Evolutionary conservation across 305 asterid genomes (phyloP).

Genomic region (Plantago coronopus): DNA sequence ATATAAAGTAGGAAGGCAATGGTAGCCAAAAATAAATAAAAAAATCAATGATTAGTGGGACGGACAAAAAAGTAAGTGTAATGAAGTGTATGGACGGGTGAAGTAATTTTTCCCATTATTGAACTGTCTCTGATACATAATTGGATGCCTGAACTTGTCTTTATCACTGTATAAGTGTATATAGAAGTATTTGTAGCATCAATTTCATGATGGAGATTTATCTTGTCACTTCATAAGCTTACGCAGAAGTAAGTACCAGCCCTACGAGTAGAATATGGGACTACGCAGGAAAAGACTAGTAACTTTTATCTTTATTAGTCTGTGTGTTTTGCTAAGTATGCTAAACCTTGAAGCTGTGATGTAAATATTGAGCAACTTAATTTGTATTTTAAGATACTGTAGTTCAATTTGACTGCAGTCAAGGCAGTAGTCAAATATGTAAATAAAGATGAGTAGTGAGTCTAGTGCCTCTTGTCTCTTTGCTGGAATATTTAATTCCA

Average conservation of each 20-base stretch:
- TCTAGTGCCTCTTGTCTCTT: constrained; percentile 18
- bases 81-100: no score
- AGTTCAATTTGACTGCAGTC: constrained; percentile 20
- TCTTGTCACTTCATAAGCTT: constrained; percentile 5
- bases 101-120: constrained; percentile 3
- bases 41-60: no score
- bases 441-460: no score
- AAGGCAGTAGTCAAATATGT: constrained; percentile 12
- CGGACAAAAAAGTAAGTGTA: no score
- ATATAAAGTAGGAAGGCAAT: no score
- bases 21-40: no score
- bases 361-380: constrained; percentile 5
- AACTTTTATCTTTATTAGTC: no score
- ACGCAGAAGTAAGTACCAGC: no score
- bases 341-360: constrained; percentile 6
- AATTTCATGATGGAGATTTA: constrained; percentile 16
- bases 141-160: constrained; percentile 6
- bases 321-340: neutral
- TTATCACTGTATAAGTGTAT: neutral
- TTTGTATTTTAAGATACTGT: constrained; percentile 16
- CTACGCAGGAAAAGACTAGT: no score
- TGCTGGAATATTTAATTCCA: constrained; percentile 20
- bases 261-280: no score
- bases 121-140: neutral
- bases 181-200: constrained; percentile 10